Evolutionary conservation across 1,139 yeast species (phyloP), one percentile per base, ranked within the genome.

Genomic region (Candida tetrigidarum): DNA sequence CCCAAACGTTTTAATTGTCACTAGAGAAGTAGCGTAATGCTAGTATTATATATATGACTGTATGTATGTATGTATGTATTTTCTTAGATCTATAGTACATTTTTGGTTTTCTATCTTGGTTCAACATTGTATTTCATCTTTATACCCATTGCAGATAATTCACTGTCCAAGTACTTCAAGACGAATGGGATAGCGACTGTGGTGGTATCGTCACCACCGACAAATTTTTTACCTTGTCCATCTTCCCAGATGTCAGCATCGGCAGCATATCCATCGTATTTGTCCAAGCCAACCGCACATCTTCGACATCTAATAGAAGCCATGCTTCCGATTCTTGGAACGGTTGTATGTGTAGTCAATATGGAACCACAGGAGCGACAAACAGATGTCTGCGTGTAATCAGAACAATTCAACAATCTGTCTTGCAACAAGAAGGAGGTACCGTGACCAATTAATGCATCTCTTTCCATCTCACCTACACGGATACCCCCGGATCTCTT

Each of bases 381-480:
- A 43, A 93, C 70, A 10, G 95, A 72, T 0, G 97, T 83, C 63
- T 91, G 97, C 1, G 98, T 83, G 72, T 95, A 95, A 68, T 93
- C 99, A 16, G 97, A 88, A 64, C 97, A 91, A 69, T 95, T 93
- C 66, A 95, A 78, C 62, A 93, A 77, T 70, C 99, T 86, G 66
- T 93, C 99, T 67, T 93, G 99, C 56, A 93, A 75, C 60, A 93
- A 74, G 82, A 82, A 93, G 1, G 99, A 91, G n/a, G 99, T 86
- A 71, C 99, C 99, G 64, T 95, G 99, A 50, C 99, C 99, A 64
- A 93, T 91, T 59, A 93, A 76, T 2, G 99, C 99, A 77, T 93
- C 99, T 74, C 99, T 88, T 74, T 93, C 99, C 99, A 93, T 93
- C 69, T 93, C 99, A 66, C 99, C 99, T 34, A 93, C 96, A 79